A percentile compares a stretch with the other conserved stretches of the same genome.
These are phyloP conservation scores for Macaranga tanarius DNA, from an alignment of 441 rosid genomes.

Conservation along the genomic window DNA sequence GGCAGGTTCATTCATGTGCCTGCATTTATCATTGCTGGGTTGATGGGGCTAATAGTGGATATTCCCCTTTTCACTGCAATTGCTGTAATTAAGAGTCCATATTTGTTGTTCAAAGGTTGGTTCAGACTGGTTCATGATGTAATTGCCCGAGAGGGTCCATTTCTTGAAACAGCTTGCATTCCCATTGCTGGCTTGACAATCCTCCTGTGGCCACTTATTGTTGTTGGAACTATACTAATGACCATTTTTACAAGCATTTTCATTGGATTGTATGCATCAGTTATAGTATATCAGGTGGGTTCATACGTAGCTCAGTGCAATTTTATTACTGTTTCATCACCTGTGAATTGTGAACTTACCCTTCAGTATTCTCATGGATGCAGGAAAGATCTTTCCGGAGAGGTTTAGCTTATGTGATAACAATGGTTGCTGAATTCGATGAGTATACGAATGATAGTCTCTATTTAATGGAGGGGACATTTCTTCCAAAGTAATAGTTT, in stretches of 20 bases:
- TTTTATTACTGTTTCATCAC: background rate
- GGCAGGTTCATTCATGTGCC: conserved; percentile 75
- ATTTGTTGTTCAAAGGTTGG: conserved; percentile 77
- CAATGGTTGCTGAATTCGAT: conserved; percentile 85
- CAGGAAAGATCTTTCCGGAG: conserved; percentile 77
- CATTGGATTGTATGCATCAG: conserved; percentile 68
- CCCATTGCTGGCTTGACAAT: conserved; percentile 75
- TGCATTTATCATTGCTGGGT: conserved; percentile 65
- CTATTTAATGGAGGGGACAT: conserved; percentile 74
- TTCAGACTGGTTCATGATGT: conserved; percentile 65
- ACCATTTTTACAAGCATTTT: conserved; percentile 64
- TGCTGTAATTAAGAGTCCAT: conserved; percentile 69
- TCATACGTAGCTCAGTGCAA: background rate
- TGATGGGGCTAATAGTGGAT: conserved; percentile 62
- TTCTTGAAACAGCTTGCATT: conserved; percentile 80
- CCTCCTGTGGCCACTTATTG: conserved; percentile 76
- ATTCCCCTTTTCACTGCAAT: conserved; percentile 67
- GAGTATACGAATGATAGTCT: conserved; percentile 90
- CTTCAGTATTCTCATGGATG: conserved; percentile 20
- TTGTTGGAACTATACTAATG: conserved; percentile 56
- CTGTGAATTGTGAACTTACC: background rate
- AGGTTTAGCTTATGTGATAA: conserved; percentile 80
- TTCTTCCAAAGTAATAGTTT: conserved; percentile 70
- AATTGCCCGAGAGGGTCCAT: conserved; percentile 72
- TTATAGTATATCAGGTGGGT: conserved; percentile 69